phyloP scores from a whole-genome alignment of 2,329 filamentous ascomycete genomes.

The Rhynchosporium agropyri region DNA sequence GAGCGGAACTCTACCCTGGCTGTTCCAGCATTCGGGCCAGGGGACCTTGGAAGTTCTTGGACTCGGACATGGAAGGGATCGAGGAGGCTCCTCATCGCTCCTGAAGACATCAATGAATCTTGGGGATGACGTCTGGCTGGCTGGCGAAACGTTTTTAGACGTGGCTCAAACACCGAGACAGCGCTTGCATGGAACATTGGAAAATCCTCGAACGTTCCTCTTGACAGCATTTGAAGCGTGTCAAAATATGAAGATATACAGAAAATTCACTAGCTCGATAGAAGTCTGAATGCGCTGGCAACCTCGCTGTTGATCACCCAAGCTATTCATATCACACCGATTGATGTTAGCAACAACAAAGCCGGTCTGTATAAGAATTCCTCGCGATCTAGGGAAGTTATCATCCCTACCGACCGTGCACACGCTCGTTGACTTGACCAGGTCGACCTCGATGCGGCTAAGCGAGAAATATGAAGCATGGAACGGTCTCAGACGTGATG shows the following conservation, averaged over 20 bases:
- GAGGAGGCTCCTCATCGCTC: not conserved
- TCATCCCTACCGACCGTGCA: constrained; percentile 18
- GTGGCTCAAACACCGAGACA: constrained; percentile 29
- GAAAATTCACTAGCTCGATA: constrained; percentile 5
- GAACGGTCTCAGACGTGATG: constrained; percentile 33
- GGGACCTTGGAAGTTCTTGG: not conserved
- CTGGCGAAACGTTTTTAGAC: constrained; percentile 32
- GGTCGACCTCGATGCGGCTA: constrained; percentile 26
- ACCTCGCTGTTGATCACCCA: not conserved
- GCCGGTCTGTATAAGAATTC: not conserved
- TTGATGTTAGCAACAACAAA: not conserved
- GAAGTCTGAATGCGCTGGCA: not conserved
- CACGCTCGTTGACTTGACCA: constrained; percentile 21
- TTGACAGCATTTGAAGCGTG: constrained; percentile 10
- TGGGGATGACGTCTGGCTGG: constrained; percentile 19
- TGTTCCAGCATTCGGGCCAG: constrained; percentile 19
- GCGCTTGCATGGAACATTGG: constrained; percentile 26
- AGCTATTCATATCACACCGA: not conserved
- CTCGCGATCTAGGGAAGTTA: constrained; percentile 11
- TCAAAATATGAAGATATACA: constrained; percentile 17
- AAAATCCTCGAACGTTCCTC: constrained; percentile 14
- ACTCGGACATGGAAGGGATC: not conserved
- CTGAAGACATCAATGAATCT: constrained; percentile 2
- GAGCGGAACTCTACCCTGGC: constrained; percentile 7
- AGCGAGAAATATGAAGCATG: constrained; percentile 34